Evolutionary conservation across 371 early-diverging fungal genomes (phyloP).

Genomic region (Mucor mucedo): DNA sequence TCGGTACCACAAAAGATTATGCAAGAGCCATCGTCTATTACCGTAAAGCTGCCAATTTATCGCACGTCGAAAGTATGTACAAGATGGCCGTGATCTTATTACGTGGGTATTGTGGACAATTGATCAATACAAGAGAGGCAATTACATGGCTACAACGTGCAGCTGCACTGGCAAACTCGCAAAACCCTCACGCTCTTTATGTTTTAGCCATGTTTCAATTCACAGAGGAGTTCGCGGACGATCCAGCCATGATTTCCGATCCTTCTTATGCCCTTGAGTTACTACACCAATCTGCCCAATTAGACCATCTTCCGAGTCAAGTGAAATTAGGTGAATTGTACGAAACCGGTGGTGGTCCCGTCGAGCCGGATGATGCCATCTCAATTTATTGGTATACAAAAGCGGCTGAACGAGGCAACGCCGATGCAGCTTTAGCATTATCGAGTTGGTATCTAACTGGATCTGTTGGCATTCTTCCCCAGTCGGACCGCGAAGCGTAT

Average conservation of each 20-base stretch:
- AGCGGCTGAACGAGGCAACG: constrained; percentile 83
- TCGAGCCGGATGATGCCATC: constrained; percentile 78
- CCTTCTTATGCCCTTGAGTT: constrained; percentile 83
- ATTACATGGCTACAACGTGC: constrained; percentile 93
- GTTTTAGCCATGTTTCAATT: constrained; percentile 89
- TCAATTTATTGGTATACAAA: constrained; percentile 96
- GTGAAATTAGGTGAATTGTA: constrained; percentile 90
- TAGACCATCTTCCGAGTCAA: constrained; percentile 90
- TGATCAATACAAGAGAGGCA: constrained; percentile 84
- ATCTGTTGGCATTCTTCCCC: constrained; percentile 65
- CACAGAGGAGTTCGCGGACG: constrained; percentile 58
- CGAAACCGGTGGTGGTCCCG: constrained; percentile 82
- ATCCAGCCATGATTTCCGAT: constrained; percentile 74
- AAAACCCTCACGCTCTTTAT: constrained; percentile 87
- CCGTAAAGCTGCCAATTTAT: constrained; percentile 89
- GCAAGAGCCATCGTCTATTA: constrained; percentile 85
- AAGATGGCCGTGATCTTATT: constrained; percentile 87
- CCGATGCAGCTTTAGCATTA: constrained; percentile 82
- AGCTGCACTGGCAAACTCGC: constrained; percentile 70
- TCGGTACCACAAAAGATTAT: constrained; percentile 85
- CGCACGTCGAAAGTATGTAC: constrained; percentile 94
- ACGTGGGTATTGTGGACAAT: constrained; percentile 76
- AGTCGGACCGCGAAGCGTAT: constrained; percentile 85
- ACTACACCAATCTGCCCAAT: constrained; percentile 83
- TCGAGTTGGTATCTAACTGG: constrained; percentile 92